A percentile compares a stretch with the other conserved stretches of the same genome.
Conservation (phyloP, 805 yeast species). For the Saccharomycopsis guyanensis region DNA sequence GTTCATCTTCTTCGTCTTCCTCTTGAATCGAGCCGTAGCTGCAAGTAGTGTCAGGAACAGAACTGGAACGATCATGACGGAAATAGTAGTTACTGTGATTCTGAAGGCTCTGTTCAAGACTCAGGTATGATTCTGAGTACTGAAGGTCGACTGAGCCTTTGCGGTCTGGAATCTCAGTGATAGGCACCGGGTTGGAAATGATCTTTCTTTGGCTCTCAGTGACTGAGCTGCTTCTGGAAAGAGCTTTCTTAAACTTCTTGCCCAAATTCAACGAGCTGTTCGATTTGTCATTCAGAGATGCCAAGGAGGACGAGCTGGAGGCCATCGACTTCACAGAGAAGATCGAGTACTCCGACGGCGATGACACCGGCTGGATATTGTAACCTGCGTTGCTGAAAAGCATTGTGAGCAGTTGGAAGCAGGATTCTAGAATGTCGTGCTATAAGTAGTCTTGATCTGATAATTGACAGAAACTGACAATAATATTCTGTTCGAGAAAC, state of each 20-base stretch:
- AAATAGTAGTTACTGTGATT: constrained; percentile 17
- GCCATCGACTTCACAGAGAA: constrained; percentile 17
- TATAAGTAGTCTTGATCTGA: no score
- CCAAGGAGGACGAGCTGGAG: constrained; percentile 11
- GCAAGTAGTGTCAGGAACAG: constrained; percentile 1
- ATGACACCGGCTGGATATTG: constrained; percentile 15
- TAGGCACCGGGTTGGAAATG: constrained; percentile 21
- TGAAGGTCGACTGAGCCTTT: constrained; percentile 19
- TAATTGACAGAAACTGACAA: no score
- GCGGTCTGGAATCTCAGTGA: constrained; percentile 17
- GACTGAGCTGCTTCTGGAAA: constrained; percentile 17
- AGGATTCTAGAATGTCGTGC: no score
- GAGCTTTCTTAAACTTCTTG: constrained; percentile 15
- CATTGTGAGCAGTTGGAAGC: not conserved
- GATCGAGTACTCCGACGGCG: constrained; percentile 19
- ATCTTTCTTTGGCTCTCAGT: constrained; percentile 1
- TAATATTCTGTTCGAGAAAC: no score
- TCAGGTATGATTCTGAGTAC: not conserved
- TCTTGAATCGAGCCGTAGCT: constrained; percentile 1
- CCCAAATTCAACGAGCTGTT: constrained; percentile 7
- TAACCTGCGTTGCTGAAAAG: not conserved
- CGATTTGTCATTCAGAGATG: not conserved
- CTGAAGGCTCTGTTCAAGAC: constrained; percentile 4
- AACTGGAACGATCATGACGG: constrained; percentile 9
- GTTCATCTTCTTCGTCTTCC: not conserved